Conservation (phyloP, 352 stramenopile genomes). For the Ophiocytium majus region DNA sequence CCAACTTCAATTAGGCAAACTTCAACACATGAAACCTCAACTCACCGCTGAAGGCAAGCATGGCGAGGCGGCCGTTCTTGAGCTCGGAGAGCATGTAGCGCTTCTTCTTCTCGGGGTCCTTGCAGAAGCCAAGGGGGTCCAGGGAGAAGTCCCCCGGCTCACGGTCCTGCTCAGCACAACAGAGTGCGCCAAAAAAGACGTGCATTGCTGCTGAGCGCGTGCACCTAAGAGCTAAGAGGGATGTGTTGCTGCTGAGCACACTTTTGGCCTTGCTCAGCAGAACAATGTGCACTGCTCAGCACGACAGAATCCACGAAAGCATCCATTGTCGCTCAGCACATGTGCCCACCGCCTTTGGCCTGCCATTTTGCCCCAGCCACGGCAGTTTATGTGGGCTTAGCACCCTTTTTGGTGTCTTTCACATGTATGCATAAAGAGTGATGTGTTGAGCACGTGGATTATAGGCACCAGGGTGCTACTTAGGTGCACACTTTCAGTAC, state of each 20-base stretch:
- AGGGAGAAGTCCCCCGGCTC: constrained; percentile 71
- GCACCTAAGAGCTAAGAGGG: not conserved
- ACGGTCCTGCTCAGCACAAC: constrained; percentile 58
- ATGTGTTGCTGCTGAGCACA: not conserved
- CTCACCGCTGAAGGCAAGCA: not conserved
- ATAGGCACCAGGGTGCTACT: no score
- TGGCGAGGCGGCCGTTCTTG: constrained; percentile 68
- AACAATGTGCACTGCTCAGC: not conserved
- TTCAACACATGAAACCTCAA: no score
- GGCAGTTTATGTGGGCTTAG: no score
- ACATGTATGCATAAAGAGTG: no score
- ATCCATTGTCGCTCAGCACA: not conserved
- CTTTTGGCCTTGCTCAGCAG: not conserved
- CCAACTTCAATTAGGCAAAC: no score
- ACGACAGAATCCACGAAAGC: no score
- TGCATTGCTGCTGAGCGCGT: not conserved
- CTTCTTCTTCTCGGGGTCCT: constrained; percentile 58
- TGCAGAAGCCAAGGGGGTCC: constrained; percentile 63
- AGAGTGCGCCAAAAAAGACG: not conserved
- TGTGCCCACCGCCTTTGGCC: no score
- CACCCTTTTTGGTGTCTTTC: no score
- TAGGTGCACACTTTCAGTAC: no score
- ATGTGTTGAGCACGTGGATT: no score
- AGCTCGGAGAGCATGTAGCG: constrained; percentile 68
- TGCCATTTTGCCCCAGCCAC: no score